phyloP scores from a whole-genome alignment of 495 filamentous ascomycete species.

The Amphirosellinia nigrospora region DNA sequence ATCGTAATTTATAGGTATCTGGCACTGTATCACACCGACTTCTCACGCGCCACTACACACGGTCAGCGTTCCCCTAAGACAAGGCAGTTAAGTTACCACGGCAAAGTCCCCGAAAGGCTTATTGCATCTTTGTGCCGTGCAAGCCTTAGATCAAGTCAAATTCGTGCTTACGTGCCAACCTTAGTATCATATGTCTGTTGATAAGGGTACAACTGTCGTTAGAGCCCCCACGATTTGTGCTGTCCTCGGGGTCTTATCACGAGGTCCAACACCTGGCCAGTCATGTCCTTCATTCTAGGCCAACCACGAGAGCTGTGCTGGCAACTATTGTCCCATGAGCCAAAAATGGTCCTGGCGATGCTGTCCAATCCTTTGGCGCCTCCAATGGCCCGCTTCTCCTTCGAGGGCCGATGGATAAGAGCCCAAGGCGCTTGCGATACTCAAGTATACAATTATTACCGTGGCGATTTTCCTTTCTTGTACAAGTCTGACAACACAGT shows the following conservation, averaged over 20 bases:
- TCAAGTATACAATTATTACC: neutral
- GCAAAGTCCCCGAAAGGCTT: neutral
- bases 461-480: neutral
- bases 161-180: slow-evolving; percentile 2
- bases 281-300: slow-evolving; percentile 3
- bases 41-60: neutral
- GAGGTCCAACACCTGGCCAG: slow-evolving; percentile 7
- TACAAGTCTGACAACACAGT: neutral
- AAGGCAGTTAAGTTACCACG: neutral
- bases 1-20: too few species aligned
- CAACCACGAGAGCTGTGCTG: slow-evolving; percentile 15
- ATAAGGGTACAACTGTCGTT: neutral
- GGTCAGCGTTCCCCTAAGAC: neutral
- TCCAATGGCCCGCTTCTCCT: slow-evolving; percentile 11
- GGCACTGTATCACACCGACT: slow-evolving; percentile 19
- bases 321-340: slow-evolving; percentile 10
- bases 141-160: neutral
- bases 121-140: neutral
- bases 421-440: neutral
- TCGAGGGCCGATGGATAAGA: neutral
- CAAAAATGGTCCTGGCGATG: slow-evolving; percentile 1
- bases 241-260: slow-evolving; percentile 10
- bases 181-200: neutral
- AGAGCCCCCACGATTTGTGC: neutral
- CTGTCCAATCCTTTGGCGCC: neutral